These are phyloP conservation scores for Blepharisma japonicum DNA, from an alignment of 73 alveolate species.

Conservation along the genomic window DNA sequence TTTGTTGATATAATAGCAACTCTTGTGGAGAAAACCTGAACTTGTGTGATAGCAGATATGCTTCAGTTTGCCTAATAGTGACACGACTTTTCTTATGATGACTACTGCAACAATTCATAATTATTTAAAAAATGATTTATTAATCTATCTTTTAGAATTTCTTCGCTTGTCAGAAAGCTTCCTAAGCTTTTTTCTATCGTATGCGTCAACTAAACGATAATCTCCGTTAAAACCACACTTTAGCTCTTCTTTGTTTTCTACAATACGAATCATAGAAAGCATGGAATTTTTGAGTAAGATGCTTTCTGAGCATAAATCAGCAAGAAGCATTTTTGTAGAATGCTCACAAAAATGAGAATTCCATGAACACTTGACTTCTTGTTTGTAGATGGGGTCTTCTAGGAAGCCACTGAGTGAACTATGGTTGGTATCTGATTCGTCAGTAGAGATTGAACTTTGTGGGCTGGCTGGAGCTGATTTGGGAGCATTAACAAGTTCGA, in stretches of 20 bases:
- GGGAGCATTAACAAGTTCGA: not conserved
- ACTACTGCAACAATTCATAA: too few relatives aligned
- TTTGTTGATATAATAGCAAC: not conserved
- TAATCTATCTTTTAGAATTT: too few relatives aligned
- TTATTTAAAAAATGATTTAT: too few relatives aligned
- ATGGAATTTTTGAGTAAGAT: not conserved
- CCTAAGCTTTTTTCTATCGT: not conserved
- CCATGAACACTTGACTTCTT: not conserved
- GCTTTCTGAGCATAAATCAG: not conserved
- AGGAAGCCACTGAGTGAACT: not conserved
- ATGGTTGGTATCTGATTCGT: not conserved
- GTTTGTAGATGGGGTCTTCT: not conserved
- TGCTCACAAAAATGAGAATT: not conserved
- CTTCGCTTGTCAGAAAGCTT: too few relatives aligned
- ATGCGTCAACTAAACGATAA: not conserved
- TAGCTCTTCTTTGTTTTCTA: not conserved
- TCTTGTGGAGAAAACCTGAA: slow-evolving; percentile 20
- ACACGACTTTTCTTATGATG: too few relatives aligned
- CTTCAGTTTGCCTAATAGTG: not conserved
- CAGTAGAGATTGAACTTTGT: not conserved
- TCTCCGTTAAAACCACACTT: not conserved
- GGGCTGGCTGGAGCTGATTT: not conserved
- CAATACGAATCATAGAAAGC: not conserved
- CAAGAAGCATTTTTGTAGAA: not conserved
- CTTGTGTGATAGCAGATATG: slow-evolving; percentile 2